phyloP scores from a whole-genome alignment of 495 filamentous ascomycete species.

The Friedmanniomyces simplex region DNA sequence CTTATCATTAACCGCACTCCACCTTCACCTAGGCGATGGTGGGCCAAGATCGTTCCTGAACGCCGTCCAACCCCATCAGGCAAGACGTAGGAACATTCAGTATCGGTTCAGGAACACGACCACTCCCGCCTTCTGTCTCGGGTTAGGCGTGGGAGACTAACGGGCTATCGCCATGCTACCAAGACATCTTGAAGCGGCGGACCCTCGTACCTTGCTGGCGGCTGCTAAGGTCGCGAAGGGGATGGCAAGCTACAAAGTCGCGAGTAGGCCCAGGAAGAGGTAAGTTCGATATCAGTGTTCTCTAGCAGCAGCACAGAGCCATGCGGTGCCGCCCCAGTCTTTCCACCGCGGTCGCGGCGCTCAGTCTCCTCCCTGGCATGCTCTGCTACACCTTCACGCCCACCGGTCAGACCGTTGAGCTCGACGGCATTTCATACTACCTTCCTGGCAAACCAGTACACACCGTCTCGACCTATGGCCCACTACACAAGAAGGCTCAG shows the following conservation, averaged over 20 bases:
- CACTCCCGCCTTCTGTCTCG: neutral
- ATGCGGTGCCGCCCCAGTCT: neutral
- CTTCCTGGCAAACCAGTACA: constrained; percentile 19
- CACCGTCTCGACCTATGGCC: constrained; percentile 12
- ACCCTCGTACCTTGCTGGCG: neutral
- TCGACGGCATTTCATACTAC: constrained; percentile 25
- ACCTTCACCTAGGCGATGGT: neutral
- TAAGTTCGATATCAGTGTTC: neutral
- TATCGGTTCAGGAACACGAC: neutral
- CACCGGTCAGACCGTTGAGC: constrained; percentile 24
- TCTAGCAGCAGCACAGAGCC: neutral
- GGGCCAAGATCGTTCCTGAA: neutral
- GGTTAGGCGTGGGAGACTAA: neutral
- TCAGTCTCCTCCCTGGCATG: neutral
- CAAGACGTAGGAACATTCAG: neutral
- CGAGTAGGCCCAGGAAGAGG: neutral
- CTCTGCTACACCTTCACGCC: constrained; percentile 22
- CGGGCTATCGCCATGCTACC: neutral
- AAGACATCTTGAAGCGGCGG: neutral
- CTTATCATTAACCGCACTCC: constrained; percentile 1
- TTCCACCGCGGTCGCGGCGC: neutral
- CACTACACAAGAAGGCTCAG: neutral
- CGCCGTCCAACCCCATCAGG: neutral
- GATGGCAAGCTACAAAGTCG: neutral
- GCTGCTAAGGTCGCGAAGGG: neutral